These are phyloP conservation scores for Royoungia palumana DNA, from an alignment of 768 basidiomycete genomes.

Conservation along the genomic window DNA sequence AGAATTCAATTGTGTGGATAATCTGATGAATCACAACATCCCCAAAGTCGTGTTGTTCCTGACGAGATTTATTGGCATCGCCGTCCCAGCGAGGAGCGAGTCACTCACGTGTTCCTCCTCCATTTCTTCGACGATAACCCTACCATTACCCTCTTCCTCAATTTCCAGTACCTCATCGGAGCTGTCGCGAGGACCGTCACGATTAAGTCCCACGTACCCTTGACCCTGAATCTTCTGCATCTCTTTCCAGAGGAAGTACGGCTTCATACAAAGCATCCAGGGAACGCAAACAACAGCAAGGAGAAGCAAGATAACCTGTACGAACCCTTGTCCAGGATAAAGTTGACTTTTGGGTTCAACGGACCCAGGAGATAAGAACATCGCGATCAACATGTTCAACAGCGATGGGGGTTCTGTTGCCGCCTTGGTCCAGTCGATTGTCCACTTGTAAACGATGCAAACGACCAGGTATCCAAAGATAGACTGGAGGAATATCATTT, in stretches of 20 bases:
- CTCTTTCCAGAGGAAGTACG: conserved; percentile 89
- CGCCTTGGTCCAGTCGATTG: conserved; percentile 80
- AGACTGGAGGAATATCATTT: conserved; percentile 95
- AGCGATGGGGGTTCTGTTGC: conserved; percentile 77
- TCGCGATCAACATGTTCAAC: conserved; percentile 92
- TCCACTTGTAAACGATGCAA: conserved; percentile 98
- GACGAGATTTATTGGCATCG: conserved; percentile 12
- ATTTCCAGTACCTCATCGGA: conserved; percentile 65
- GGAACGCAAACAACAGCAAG: conserved; percentile 88
- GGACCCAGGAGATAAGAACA: conserved; percentile 90
- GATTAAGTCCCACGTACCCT: conserved; percentile 74
- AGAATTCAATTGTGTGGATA: conserved; percentile 99
- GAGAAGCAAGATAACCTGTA: conserved; percentile 77
- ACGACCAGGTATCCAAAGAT: conserved; percentile 96
- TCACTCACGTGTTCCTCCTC: conserved; percentile 69
- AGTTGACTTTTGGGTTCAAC: conserved; percentile 67
- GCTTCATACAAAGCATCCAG: conserved; percentile 90
- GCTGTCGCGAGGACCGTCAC: conserved; percentile 52
- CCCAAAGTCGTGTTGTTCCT: conserved; percentile 88
- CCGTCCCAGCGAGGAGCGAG: conserved; percentile 7
- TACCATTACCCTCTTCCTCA: conserved; percentile 79
- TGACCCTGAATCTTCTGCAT: conserved; percentile 77
- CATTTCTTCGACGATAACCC: conserved; percentile 67
- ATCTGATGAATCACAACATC: conserved; percentile 96
- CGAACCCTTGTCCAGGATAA: conserved; percentile 81